Evolutionary conservation across 805 yeast genomes (phyloP).

Genomic region (Wickerhamiella alocasiicola): DNA sequence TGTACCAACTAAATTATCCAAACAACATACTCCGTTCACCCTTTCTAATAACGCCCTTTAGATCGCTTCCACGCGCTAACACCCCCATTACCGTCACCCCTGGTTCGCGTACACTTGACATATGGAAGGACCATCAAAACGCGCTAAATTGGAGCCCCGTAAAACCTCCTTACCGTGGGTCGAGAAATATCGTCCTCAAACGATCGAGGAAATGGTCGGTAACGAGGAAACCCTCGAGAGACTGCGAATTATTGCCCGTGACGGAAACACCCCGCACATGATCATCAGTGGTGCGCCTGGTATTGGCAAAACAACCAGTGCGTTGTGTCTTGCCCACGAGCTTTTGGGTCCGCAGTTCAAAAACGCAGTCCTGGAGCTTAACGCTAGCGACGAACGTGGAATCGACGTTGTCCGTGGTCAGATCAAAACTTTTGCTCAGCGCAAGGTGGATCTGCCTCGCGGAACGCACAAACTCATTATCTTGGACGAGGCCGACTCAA

Average conservation of each 20-base stretch:
- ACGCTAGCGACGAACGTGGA: slow-evolving; percentile 96
- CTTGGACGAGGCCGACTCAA: slow-evolving; percentile 89
- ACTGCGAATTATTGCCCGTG: slow-evolving; percentile 67
- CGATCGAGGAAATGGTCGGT: slow-evolving; percentile 78
- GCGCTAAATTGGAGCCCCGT: slow-evolving; percentile 3
- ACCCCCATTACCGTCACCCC: too few relatives aligned
- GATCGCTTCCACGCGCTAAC: too few relatives aligned
- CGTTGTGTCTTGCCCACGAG: slow-evolving; percentile 79
- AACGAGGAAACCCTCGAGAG: slow-evolving; percentile 82
- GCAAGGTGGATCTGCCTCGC: slow-evolving; percentile 72
- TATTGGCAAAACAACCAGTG: slow-evolving; percentile 91
- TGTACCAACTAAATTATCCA: too few relatives aligned
- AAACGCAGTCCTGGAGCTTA: slow-evolving; percentile 82
- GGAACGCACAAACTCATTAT: slow-evolving; percentile 90
- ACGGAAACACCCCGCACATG: slow-evolving; percentile 95
- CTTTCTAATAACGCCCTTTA: too few relatives aligned
- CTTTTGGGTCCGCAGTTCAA: slow-evolving; percentile 58
- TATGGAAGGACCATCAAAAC: slow-evolving; percentile 1
- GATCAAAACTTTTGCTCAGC: slow-evolving; percentile 93
- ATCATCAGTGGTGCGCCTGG: slow-evolving; percentile 93
- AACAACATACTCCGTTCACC: too few relatives aligned
- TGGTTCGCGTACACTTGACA: neutral
- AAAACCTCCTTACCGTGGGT: slow-evolving; percentile 39
- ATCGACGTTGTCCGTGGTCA: slow-evolving; percentile 90
- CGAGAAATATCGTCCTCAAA: slow-evolving; percentile 85